A percentile compares a stretch with the other conserved stretches of the same genome.
Conservation (phyloP, 345 rosid species). For the Orychophragmus violaceus region DNA sequence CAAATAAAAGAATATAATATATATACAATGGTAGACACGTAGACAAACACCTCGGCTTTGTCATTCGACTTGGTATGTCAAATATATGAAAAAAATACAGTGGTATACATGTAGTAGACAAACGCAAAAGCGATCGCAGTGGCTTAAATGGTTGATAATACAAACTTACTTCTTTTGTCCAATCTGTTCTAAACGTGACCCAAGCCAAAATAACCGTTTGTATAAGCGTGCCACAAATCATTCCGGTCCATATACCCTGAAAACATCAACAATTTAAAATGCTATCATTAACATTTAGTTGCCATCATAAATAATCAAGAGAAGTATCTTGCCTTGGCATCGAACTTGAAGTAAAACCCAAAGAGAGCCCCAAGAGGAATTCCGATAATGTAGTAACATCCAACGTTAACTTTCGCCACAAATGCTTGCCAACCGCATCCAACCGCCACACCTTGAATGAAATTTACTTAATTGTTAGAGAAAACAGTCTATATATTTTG, state of each 20-base stretch:
- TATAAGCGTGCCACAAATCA: slow-evolving; percentile 56
- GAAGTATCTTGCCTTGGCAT: slow-evolving; percentile 47
- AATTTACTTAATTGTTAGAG: not conserved
- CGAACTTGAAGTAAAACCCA: slow-evolving; percentile 61
- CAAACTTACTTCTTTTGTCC: slow-evolving; percentile 50
- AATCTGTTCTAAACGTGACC: slow-evolving; percentile 57
- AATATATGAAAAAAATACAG: too few relatives aligned
- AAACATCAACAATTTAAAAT: not conserved
- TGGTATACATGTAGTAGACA: too few relatives aligned
- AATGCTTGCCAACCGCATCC: slow-evolving; percentile 85
- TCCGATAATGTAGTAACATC: slow-evolving; percentile 63
- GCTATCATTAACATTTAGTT: not conserved
- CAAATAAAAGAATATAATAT: not conserved
- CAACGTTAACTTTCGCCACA: slow-evolving; percentile 72
- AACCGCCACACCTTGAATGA: slow-evolving; percentile 60
- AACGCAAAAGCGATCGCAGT: not conserved
- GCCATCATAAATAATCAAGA: not conserved
- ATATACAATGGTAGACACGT: not conserved
- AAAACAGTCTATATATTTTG: not conserved
- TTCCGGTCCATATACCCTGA: slow-evolving; percentile 74
- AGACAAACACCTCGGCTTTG: too few relatives aligned
- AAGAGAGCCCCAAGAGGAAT: slow-evolving; percentile 56
- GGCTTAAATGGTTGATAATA: not conserved
- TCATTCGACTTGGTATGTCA: too few relatives aligned
- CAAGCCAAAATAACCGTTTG: slow-evolving; percentile 58